These are phyloP conservation scores for Striga hermonthica DNA, from an alignment of 305 asterid species.

Conservation along the genomic window DNA sequence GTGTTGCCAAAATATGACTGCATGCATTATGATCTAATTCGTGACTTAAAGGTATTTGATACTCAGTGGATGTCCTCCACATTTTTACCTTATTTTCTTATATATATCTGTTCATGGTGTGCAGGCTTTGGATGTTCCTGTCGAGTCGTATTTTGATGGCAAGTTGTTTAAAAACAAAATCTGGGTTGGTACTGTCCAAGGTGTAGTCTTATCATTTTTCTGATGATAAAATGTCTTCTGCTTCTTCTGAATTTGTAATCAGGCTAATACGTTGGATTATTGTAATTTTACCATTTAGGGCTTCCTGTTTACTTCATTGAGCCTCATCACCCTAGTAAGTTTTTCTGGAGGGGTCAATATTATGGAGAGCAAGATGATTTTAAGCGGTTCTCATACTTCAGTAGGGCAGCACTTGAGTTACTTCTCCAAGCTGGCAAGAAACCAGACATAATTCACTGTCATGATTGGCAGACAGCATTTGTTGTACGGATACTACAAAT, in stretches of 20 bases:
- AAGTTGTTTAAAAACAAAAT: conserved; percentile 72
- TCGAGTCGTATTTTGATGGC: conserved; percentile 95
- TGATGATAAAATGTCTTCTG: conserved; percentile 19
- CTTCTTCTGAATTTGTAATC: conserved; percentile 26
- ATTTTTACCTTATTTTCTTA: conserved; percentile 22
- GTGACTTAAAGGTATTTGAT: conserved; percentile 61
- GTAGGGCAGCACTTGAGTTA: conserved; percentile 99
- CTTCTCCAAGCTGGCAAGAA: conserved; percentile 84
- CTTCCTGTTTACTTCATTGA: conserved; percentile 96
- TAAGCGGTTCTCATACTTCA: conserved; percentile 94
- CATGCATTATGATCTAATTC: conserved; percentile 68
- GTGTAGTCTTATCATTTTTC: conserved; percentile 36
- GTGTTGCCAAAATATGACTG: conserved; percentile 93
- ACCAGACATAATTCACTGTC: conserved; percentile 93
- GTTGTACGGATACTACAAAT: conserved; percentile 51
- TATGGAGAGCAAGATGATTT: conserved; percentile 95
- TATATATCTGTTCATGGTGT: conserved; percentile 30
- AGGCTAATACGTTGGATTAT: conserved; percentile 30
- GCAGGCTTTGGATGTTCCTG: conserved; percentile 79
- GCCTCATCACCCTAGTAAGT: conserved; percentile 88
- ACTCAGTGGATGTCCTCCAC: conserved; percentile 16
- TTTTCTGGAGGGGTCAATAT: conserved; percentile 92
- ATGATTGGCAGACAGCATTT: conserved; percentile 99
- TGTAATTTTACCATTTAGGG: conserved; percentile 46
- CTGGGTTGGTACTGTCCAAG: conserved; percentile 97